These are phyloP conservation scores for Yamadazyma olivae DNA, from an alignment of 805 yeast genomes.

Conservation along the genomic window DNA sequence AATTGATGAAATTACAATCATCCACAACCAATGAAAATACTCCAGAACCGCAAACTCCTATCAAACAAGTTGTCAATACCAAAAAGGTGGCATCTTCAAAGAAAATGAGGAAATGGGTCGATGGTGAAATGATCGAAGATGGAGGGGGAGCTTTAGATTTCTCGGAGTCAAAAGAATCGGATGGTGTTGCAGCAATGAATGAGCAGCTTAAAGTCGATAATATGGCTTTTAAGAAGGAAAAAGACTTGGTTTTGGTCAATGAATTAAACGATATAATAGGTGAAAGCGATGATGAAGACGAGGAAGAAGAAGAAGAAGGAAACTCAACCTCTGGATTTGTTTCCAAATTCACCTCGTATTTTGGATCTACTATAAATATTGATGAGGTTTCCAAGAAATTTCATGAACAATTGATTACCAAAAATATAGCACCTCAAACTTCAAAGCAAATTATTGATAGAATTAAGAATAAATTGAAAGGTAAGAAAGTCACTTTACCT, in stretches of 20 bases:
- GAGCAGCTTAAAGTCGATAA: conserved; percentile 21
- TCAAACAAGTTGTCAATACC: background rate
- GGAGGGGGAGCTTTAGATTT: conserved; percentile 26
- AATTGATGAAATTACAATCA: conserved; percentile 29
- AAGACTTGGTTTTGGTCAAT: conserved; percentile 38
- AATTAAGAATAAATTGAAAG: conserved; percentile 70
- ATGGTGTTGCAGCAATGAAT: conserved; percentile 4
- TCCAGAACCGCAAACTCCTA: background rate
- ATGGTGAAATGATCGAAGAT: conserved; percentile 29
- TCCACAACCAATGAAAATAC: conserved; percentile 1
- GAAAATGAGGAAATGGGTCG: conserved; percentile 44
- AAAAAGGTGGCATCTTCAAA: conserved; percentile 13
- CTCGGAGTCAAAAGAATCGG: conserved; percentile 20
- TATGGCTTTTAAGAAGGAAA: conserved; percentile 33
- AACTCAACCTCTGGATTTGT: conserved; percentile 18
- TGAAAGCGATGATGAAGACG: conserved; percentile 29
- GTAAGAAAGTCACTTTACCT: conserved; percentile 69
- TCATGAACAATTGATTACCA: conserved; percentile 73
- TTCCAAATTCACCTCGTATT: conserved; percentile 32
- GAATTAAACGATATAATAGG: conserved; percentile 39
- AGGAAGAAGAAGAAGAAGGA: conserved; percentile 13
- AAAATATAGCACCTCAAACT: conserved; percentile 89
- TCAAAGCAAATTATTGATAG: conserved; percentile 69
- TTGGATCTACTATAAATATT: conserved; percentile 45
- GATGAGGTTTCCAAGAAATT: conserved; percentile 62